Conservation (phyloP, 176 grass and related monocot genomes). For the Paspalum notatum region DNA sequence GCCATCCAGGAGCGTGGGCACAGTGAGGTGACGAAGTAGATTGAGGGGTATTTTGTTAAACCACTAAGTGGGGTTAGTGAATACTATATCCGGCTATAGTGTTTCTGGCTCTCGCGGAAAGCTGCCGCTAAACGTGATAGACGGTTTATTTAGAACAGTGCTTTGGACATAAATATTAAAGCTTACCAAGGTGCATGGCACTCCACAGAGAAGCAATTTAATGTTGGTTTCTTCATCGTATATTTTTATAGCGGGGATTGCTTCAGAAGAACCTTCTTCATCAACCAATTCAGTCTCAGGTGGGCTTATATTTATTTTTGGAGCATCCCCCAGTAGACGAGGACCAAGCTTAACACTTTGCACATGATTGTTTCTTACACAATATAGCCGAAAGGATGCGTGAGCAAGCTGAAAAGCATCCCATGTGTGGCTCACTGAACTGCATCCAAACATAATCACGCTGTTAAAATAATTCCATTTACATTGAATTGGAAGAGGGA, state of each 20-base stretch:
- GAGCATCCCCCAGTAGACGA: slow-evolving; percentile 86
- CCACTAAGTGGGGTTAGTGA: too few relatives aligned
- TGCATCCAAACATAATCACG: slow-evolving; percentile 48
- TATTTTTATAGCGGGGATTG: slow-evolving; percentile 74
- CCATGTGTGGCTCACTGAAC: slow-evolving; percentile 97
- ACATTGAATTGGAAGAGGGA: slow-evolving; percentile 25
- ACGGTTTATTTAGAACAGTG: too few relatives aligned
- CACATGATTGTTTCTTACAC: slow-evolving; percentile 83
- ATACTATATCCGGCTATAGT: too few relatives aligned
- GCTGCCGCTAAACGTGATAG: too few relatives aligned
- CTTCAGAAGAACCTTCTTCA: slow-evolving; percentile 68
- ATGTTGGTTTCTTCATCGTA: slow-evolving; percentile 80
- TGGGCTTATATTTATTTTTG: slow-evolving; percentile 75
- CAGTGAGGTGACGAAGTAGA: too few relatives aligned
- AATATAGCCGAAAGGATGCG: slow-evolving; percentile 85
- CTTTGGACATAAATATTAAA: slow-evolving; percentile 32
- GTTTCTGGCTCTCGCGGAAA: too few relatives aligned
- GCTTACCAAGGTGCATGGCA: slow-evolving; percentile 71
- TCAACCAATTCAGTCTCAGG: slow-evolving; percentile 60
- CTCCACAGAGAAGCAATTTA: slow-evolving; percentile 90
- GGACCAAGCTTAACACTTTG: slow-evolving; percentile 82
- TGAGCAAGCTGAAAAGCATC: slow-evolving; percentile 99
- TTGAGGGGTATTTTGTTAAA: too few relatives aligned
- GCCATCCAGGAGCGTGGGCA: too few relatives aligned
- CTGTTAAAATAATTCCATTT: slow-evolving; percentile 11